phyloP scores from a whole-genome alignment of 139 green algal genomes.

The Picochlorum sp. region DNA sequence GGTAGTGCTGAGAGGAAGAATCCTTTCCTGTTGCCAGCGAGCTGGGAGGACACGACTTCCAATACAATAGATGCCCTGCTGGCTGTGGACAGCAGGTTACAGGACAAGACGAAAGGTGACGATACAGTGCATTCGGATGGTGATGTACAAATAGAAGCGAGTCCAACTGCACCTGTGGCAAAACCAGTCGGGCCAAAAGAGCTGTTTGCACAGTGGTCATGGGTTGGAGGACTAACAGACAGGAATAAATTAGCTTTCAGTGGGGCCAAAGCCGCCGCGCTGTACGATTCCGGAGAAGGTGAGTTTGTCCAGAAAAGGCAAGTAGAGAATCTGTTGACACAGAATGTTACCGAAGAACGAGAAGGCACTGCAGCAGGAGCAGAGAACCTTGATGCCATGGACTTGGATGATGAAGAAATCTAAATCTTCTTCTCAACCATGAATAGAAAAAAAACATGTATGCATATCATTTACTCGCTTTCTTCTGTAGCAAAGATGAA shows the following conservation, averaged over 20 bases:
- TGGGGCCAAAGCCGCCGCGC: no score
- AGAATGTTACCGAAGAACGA: background rate
- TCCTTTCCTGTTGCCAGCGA: constrained; percentile 21
- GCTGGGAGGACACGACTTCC: constrained; percentile 13
- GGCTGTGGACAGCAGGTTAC: background rate
- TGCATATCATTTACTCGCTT: background rate
- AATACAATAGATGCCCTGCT: background rate
- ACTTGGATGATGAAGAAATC: constrained; percentile 2
- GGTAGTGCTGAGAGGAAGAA: constrained; percentile 21
- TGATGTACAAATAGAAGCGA: no score
- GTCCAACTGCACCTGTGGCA: no score
- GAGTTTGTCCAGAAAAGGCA: background rate
- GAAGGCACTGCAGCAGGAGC: background rate
- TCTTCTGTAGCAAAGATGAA: constrained; percentile 7
- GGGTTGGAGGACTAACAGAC: no score
- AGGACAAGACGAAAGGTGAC: background rate
- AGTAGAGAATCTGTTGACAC: background rate
- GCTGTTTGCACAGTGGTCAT: no score
- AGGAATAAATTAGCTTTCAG: no score
- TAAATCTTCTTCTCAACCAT: no score
- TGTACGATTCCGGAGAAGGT: background rate
- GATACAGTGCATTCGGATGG: background rate
- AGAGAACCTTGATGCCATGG: background rate
- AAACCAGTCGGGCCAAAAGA: no score
- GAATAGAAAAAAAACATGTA: background rate